Base-by-base conservation (phyloP, 345 rosid species). In the Arabidopsis arenosa region DNA sequence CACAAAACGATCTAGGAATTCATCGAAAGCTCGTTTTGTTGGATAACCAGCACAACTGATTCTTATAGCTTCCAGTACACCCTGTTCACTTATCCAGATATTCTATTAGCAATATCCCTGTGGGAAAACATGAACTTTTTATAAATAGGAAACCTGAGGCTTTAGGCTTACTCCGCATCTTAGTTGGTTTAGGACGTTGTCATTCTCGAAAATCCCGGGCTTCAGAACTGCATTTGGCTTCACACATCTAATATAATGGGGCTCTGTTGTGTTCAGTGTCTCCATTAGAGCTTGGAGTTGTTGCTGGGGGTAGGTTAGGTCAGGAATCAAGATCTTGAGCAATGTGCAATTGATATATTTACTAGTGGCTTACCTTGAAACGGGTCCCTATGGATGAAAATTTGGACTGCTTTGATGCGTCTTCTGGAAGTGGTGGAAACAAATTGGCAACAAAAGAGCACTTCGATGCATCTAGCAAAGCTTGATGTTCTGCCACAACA, bases 11-110 rank as follows among this genome's bases (percentile, higher is more conserved):
- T 86, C 88, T 47, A 90, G 87, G 76, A 90, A 90, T 68, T 90
- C 96, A 74, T 86, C 86, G 56, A 90, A 90, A 64, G 96, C 79
- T 84, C 90, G 75, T 81, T 86, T 88, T 28, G 96, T 90, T 52
- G 96, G 96, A 80, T 90, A 90, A 52, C 96, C 92, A 21, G 96
- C 96, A 83, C 96, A 88, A 73, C 92, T 90, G 77, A 90, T 90
- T 72, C 96, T 80, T 63, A 90, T 90, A 40, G 96, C 96, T 82
- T 90, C 96, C 35, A 90, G 83, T 8, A 90, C 99, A 82, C 99
- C 99, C 99, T 95, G 72, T 32, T 66, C 54, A 70, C 45, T 30
- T 49, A 69, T 54, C 18, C 35, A 79, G 33, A 40, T 72, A 45
- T 33, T 18, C 23, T 56, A 17, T 71, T 14, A 77, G 73, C 30